Evolutionary conservation across 306 rosid genomes (phyloP), one percentile per base, ranked within the genome.

Genomic region (Potentilla sterilis): DNA sequence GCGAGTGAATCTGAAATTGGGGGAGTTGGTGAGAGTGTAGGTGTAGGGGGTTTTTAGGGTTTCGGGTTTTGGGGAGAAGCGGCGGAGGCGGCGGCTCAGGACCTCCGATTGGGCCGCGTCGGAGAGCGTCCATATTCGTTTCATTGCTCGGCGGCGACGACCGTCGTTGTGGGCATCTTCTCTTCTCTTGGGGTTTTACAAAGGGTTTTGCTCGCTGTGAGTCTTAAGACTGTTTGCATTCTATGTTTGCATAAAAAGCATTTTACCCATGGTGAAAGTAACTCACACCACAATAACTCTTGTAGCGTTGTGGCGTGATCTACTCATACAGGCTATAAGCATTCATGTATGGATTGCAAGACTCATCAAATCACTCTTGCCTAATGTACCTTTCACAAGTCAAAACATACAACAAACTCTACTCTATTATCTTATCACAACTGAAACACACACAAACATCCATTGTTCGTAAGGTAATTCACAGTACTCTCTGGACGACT

Each of bases 121-220:
- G 12, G 89, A 83, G 78, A 90, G 81, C 73, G 80, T 85, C 86
- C 86, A 85, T 14, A 64, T 75, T 41, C 85, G 91, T 82, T 80
- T 90, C 98, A 93, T 90, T 64, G 80, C 70, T 18, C 3, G 59
- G 44, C 5, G 80, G 69, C 9, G 51, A 34, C 37, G 35, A 61
- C 13, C 41, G 65, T 14, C 32, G 69, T 8, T 34, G 48, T 16
- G 28, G 0, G 54, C 78, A 73, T 77, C 24, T 68, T 61, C 19
- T 77, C 0, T n/a, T 61, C 28, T 77, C 1, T 11, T 6, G 59
- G 87, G 86, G 83, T 78, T 82, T 78, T 37, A 38, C 38, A 3
- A 32, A 73, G 86, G 77, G 74, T 65, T 79, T 72, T 61, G 16
- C 37, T 49, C 8, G 28, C 28, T 28, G 28, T 28, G 28, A 28